Evolutionary conservation across 164 flowering plant species (phyloP), one percentile per base, ranked within the genome.

Genomic region (Warburgia ugandensis): DNA sequence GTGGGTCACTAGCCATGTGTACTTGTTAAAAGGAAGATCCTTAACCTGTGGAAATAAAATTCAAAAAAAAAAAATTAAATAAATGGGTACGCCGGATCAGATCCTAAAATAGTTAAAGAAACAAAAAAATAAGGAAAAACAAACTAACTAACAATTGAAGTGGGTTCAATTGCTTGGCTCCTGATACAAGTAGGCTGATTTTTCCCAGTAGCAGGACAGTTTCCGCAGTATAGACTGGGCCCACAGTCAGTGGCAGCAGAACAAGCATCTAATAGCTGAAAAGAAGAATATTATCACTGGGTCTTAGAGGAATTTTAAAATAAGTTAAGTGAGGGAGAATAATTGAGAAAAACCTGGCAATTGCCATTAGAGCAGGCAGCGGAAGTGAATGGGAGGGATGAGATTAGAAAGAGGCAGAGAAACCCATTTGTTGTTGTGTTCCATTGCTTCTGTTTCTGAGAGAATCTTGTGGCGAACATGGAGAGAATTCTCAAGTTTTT

Each of bases 1-100:
- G 55, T 92, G 99, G 28, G 99, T 92, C 46, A 88, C 76, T 47
- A 92, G 59, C 97, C 97, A 92, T 33, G 97, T 30, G 72, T 88
- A 92, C 78, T 84, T 88, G 73, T 88, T 88, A 70, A 92, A 92
- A 29, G 99, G 94, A 73, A 88, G 68, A 28, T 91, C 95, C 58
- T 64, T 67, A 40, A 84, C 55, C 99, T 92, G 60, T 54, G 32
- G 28, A 52, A 39, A 16, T 29, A 25, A 6, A 17, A 17, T 14
- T 19, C 7, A 14, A n/a, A 7, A 50, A 40, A 32, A 10, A 13
- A 11, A 54, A 19, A 11, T 0, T 13, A 5, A 27, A 32, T 11
- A 21, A 14, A 20, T 4, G 26, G 6, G 14, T 3, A 6, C 17
- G 10, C 17, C 17, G 42, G 19, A 13, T 7, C 42, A 33, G 3